These are phyloP conservation scores for Eimeria maxima DNA, from an alignment of 169 alveolate species.

Conservation along the genomic window DNA sequence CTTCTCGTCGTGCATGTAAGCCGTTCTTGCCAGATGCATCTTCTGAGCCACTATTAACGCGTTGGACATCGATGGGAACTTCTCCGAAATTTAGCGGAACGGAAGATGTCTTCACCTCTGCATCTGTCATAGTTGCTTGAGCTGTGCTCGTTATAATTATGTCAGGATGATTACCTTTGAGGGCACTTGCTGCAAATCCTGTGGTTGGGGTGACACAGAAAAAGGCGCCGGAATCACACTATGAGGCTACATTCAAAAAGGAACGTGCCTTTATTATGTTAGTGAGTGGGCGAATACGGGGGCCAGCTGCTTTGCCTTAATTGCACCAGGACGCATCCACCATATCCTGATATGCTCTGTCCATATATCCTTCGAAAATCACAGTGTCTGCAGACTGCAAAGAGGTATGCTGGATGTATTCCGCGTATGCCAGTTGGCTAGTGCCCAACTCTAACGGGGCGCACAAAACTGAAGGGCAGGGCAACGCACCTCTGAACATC, in stretches of 20 bases:
- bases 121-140: slow-evolving; percentile 62
- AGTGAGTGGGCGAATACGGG: background rate
- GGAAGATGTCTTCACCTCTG: slow-evolving; percentile 17
- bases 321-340: background rate
- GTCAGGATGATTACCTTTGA: background rate
- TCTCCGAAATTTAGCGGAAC: background rate
- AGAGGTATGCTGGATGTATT: background rate
- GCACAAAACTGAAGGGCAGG: background rate
- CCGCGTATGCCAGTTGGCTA: background rate
- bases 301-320: background rate
- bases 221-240: background rate
- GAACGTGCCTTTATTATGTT: background rate
- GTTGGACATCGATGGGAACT: background rate
- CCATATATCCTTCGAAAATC: background rate
- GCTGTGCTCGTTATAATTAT: slow-evolving; percentile 62
- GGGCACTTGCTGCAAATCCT: slow-evolving; percentile 1
- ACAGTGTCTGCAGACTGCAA: background rate
- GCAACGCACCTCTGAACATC: slow-evolving; percentile 48
- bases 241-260: background rate
- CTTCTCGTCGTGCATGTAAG: background rate
- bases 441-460: background rate
- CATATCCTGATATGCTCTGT: background rate
- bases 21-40: background rate
- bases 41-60: background rate
- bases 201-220: background rate